These are phyloP conservation scores for Penicillium sp. DNA, from an alignment of 2,329 filamentous ascomycete genomes.

Conservation along the genomic window DNA sequence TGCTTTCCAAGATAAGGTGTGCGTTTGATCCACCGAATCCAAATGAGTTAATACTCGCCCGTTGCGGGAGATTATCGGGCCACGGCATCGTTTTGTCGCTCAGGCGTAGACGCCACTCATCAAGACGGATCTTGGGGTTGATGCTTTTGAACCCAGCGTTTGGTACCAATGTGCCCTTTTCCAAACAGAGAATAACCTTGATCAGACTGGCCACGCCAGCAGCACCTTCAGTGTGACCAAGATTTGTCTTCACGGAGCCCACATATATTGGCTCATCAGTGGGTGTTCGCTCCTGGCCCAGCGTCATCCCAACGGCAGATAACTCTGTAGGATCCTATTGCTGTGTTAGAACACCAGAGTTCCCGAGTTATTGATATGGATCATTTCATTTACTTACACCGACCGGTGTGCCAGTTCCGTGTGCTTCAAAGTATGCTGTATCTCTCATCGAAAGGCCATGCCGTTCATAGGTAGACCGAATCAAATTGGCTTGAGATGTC, in stretches of 20 bases:
- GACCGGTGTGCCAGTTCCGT: constrained; percentile 46
- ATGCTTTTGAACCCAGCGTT: constrained; percentile 50
- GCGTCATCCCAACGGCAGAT: constrained; percentile 21
- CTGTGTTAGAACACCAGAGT: neutral
- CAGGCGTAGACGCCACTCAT: constrained; percentile 24
- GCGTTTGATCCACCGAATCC: constrained; percentile 36
- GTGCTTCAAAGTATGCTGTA: constrained; percentile 42
- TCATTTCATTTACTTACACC: constrained; percentile 25
- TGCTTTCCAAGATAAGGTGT: constrained; percentile 27
- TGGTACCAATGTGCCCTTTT: constrained; percentile 45
- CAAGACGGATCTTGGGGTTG: constrained; percentile 46
- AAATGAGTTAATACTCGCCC: constrained; percentile 33
- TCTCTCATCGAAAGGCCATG: constrained; percentile 21
- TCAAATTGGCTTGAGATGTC: constrained; percentile 42
- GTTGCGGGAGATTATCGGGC: constrained; percentile 22
- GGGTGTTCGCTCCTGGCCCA: constrained; percentile 16
- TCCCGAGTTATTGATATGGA: neutral
- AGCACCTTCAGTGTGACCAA: constrained; percentile 56
- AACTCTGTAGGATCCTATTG: constrained; percentile 22
- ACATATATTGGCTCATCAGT: constrained; percentile 27
- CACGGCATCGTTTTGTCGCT: constrained; percentile 22
- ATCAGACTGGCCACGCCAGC: constrained; percentile 56
- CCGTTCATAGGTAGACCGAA: constrained; percentile 38
- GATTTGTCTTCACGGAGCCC: constrained; percentile 36
- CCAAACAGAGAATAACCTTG: constrained; percentile 50